Percentiles rank a stretch among this genome's conserved stretches.
Conservation (phyloP, 2,329 filamentous ascomycete species). For the Ophiocordyceps sinensis region DNA sequence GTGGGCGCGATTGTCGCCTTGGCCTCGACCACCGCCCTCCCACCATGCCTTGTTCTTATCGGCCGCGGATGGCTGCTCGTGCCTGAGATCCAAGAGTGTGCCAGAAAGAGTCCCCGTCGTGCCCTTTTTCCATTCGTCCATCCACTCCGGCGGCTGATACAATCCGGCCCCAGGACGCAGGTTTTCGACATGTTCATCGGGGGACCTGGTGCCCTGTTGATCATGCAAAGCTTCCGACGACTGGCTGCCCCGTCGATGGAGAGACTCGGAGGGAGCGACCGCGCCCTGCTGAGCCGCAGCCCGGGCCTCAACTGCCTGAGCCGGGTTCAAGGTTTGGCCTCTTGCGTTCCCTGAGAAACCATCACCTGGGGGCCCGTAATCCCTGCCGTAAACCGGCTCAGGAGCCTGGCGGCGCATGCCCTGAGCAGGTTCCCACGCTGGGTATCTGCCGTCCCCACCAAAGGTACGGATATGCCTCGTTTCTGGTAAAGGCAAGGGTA, state of each 20-base stretch:
- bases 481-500: slow-evolving; percentile 6
- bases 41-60: slow-evolving; percentile 58
- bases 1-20: slow-evolving; percentile 29
- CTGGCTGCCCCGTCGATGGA: slow-evolving; percentile 16
- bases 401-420: slow-evolving; percentile 14
- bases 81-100: slow-evolving; percentile 44
- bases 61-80: slow-evolving; percentile 16
- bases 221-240: slow-evolving; percentile 16
- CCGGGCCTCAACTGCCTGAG: slow-evolving; percentile 4
- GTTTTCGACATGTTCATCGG: slow-evolving; percentile 25
- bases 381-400: slow-evolving; percentile 14
- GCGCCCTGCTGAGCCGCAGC: slow-evolving; percentile 4
- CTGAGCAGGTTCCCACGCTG: slow-evolving; percentile 1
- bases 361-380: slow-evolving; percentile 12
- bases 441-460: background rate
- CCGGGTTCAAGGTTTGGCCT: slow-evolving; percentile 4
- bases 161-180: slow-evolving; percentile 35
- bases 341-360: slow-evolving; percentile 10
- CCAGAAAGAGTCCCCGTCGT: slow-evolving; percentile 46
- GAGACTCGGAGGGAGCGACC: slow-evolving; percentile 7
- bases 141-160: slow-evolving; percentile 43
- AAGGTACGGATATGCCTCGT: background rate
- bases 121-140: slow-evolving; percentile 62
- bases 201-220: slow-evolving; percentile 23
- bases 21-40: slow-evolving; percentile 43